These are phyloP conservation scores for Paxillus ammoniavirescens DNA, from an alignment of 768 basidiomycete species.

Conservation along the genomic window DNA sequence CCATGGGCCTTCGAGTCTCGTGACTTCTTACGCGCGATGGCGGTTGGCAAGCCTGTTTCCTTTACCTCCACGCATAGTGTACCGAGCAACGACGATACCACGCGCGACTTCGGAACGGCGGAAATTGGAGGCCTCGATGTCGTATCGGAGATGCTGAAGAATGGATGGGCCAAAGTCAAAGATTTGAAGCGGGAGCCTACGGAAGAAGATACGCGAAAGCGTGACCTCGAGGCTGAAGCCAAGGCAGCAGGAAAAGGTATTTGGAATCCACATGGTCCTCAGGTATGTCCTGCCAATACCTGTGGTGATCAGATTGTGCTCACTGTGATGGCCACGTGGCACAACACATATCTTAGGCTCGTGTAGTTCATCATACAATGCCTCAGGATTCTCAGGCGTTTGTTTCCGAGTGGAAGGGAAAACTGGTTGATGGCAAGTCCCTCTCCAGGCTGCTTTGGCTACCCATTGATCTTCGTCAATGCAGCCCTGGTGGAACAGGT, in stretches of 20 bases:
- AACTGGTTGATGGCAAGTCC: slow-evolving; percentile 73
- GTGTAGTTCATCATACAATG: slow-evolving; percentile 80
- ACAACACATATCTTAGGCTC: slow-evolving; percentile 45
- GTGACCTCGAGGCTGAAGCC: slow-evolving; percentile 76
- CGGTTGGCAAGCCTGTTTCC: slow-evolving; percentile 88
- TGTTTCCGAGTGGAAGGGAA: slow-evolving; percentile 90
- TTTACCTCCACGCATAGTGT: slow-evolving; percentile 83
- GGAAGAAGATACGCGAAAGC: slow-evolving; percentile 71
- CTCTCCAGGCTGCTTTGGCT: neutral
- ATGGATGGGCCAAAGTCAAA: slow-evolving; percentile 93
- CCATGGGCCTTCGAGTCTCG: slow-evolving; percentile 91
- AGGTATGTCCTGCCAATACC: slow-evolving; percentile 38
- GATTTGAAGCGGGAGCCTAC: slow-evolving; percentile 82
- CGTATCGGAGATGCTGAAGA: slow-evolving; percentile 70
- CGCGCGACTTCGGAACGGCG: slow-evolving; percentile 77
- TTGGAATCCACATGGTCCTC: slow-evolving; percentile 82
- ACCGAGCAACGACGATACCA: slow-evolving; percentile 68
- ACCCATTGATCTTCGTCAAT: slow-evolving; percentile 6
- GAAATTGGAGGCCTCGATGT: slow-evolving; percentile 75
- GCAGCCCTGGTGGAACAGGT: slow-evolving; percentile 92
- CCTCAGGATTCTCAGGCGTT: slow-evolving; percentile 87
- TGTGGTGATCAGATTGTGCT: neutral
- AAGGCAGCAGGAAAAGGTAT: slow-evolving; percentile 72
- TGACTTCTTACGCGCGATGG: slow-evolving; percentile 82
- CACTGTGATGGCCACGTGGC: slow-evolving; percentile 4